Evolutionary conservation across 169 alveolate genomes (phyloP), one percentile per base, ranked within the genome.

Genomic region (Plasmodium inui): DNA sequence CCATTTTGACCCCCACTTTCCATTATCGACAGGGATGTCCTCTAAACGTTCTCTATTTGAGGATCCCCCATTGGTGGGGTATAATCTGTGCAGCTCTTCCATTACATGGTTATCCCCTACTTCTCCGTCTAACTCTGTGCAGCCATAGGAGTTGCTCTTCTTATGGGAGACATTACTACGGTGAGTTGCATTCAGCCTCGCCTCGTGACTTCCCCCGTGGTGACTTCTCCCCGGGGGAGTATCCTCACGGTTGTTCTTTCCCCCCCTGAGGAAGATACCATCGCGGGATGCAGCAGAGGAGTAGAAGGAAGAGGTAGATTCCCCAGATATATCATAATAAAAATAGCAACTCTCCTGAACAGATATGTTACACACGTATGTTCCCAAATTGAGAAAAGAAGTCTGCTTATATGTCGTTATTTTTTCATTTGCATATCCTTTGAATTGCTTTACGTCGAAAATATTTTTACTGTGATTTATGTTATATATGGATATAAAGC

Each of bases 361-460:
- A 57, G 74, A 57, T 9, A 82, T 82, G 19, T 57, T 82, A 2
- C 79, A 82, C n/a, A 34, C 30, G 17, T 82, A 74, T 30, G 39
- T 53, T 17, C 44, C 39, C 32, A 32, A 57, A 82, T 57, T 30
- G 22, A 83, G 17, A n/a, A 41, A 14, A 70, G 8, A 71, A 0
- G 32, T 22, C 34, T 84, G 44, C 26, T 84, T 84, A 53, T 84
- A 72, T 2, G 41, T 26, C 0, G 67, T 41, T 6, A 74, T 50
- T n/a, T 88, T 88, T 55, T 88, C 83, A 78, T 88, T 57, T 76
- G 41, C 28, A 41, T 37, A 1, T 1, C 28, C 34, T n/a, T 14
- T 89, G 10, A 78, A 28, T 10, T 79, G 90, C 32, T 61, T 78
- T 89, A 89, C 53, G 39, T 89, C 94, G 46, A 61, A 89, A 26